Evolutionary conservation across 164 flowering plant genomes (phyloP).

Genomic region (Stephania japonica): DNA sequence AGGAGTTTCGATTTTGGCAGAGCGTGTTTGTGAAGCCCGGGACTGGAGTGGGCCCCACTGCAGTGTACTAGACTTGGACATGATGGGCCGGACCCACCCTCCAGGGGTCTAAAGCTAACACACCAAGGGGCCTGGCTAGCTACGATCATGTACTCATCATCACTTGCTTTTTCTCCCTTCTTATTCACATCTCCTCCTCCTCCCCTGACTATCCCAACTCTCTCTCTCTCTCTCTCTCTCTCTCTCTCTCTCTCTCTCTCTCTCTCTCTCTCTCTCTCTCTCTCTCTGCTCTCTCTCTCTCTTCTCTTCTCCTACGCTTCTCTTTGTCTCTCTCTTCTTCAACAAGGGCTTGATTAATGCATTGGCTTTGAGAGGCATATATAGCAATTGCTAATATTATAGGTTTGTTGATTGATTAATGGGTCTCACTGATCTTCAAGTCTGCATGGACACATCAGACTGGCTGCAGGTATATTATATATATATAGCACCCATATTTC

Average conservation of each 20-base stretch:
- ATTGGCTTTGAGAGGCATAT: neutral
- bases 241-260: neutral
- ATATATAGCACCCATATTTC: too few relatives aligned
- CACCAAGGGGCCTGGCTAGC: conserved; percentile 12
- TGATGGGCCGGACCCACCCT: too few relatives aligned
- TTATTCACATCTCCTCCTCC: conserved; percentile 36
- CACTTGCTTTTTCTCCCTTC: conserved; percentile 46
- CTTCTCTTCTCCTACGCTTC: neutral
- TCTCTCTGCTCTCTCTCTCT: conserved; percentile 5
- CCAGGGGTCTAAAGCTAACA: conserved; percentile 3
- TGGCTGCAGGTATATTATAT: conserved; percentile 69
- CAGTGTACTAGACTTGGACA: too few relatives aligned
- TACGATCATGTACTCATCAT: conserved; percentile 11
- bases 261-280: neutral
- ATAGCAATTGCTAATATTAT: neutral
- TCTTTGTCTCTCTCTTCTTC: neutral
- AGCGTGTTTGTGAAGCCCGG: conserved; percentile 10
- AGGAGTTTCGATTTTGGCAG: neutral
- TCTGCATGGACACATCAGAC: conserved; percentile 86
- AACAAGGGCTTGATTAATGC: neutral
- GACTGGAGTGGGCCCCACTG: conserved; percentile 4
- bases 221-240: conserved; percentile 4
- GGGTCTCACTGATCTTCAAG: conserved; percentile 74
- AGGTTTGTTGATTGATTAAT: conserved; percentile 23
- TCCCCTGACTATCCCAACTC: neutral